Conservation (phyloP, 2,329 filamentous ascomycete genomes). For the Xylaria sp. region DNA sequence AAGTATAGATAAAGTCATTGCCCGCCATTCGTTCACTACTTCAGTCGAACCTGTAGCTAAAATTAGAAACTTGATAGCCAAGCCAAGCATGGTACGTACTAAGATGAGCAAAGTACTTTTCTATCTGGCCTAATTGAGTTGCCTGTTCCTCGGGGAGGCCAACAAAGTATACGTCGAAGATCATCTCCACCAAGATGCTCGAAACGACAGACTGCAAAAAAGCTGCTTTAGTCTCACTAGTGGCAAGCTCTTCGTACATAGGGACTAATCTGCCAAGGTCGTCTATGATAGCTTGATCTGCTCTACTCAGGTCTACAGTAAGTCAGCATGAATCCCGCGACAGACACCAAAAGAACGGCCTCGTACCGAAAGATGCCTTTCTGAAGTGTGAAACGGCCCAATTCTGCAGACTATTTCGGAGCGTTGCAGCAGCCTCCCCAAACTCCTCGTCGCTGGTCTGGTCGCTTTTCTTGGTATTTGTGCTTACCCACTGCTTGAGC, state of each 20-base stretch:
- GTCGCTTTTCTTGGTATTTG: slow-evolving; percentile 69
- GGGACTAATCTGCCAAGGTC: slow-evolving; percentile 60
- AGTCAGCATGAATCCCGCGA: slow-evolving; percentile 13
- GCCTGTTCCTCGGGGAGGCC: slow-evolving; percentile 68
- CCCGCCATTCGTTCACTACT: slow-evolving; percentile 73
- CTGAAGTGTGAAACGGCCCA: slow-evolving; percentile 79
- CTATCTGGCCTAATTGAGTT: slow-evolving; percentile 60
- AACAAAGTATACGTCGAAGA: slow-evolving; percentile 73
- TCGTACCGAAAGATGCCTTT: slow-evolving; percentile 66
- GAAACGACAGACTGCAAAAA: slow-evolving; percentile 72
- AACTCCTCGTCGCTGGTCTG: slow-evolving; percentile 75
- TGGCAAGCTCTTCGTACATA: slow-evolving; percentile 66
- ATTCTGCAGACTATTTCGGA: slow-evolving; percentile 77
- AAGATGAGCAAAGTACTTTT: slow-evolving; percentile 58
- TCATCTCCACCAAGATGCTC: slow-evolving; percentile 66
- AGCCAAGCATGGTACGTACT: slow-evolving; percentile 49
- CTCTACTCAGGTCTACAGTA: slow-evolving; percentile 56
- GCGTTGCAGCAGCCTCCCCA: slow-evolving; percentile 67
- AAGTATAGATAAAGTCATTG: slow-evolving; percentile 70
- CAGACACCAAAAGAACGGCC: slow-evolving; percentile 1
- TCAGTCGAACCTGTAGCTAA: slow-evolving; percentile 58
- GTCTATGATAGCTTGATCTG: slow-evolving; percentile 55
- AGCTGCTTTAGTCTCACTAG: slow-evolving; percentile 65
- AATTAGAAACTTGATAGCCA: slow-evolving; percentile 33
- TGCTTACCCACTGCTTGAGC: slow-evolving; percentile 78